Conservation (phyloP, 176 grass and related monocot genomes). For the Oryza brachyantha region DNA sequence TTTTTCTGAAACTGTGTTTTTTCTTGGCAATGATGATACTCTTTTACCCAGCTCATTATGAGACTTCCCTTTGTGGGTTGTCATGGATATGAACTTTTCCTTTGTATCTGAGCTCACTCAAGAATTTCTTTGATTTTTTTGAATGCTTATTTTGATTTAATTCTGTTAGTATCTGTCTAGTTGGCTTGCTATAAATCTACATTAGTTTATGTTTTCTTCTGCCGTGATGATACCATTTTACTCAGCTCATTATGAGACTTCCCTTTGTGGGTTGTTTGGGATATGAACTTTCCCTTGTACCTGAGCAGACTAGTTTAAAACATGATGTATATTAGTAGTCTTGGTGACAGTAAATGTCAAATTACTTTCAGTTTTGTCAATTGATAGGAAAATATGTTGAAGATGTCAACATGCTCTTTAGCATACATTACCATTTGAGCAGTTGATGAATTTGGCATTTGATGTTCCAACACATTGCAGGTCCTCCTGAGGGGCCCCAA, state of each 20-base stretch:
- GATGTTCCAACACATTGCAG: constrained; percentile 8
- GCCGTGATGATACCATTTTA: constrained; percentile 47
- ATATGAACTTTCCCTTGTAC: constrained; percentile 35
- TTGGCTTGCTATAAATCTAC: background rate
- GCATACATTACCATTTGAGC: background rate
- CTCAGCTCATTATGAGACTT: constrained; percentile 77
- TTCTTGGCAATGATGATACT: constrained; percentile 29
- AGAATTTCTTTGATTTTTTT: background rate
- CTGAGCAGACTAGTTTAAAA: constrained; percentile 38
- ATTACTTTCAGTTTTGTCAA: background rate
- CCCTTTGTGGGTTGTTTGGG: constrained; percentile 58
- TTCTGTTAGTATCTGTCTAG: background rate
- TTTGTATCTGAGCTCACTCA: constrained; percentile 54
- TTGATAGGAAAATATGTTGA: background rate
- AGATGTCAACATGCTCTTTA: background rate
- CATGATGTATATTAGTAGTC: background rate
- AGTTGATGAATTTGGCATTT: background rate
- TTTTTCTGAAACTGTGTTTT: background rate
- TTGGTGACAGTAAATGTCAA: no score
- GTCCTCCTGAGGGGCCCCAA: constrained; percentile 69
- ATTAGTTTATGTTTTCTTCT: background rate
- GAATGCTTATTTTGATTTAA: background rate
- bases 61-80: constrained; percentile 65
- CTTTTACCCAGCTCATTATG: constrained; percentile 92
- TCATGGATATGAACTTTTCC: constrained; percentile 47